phyloP scores from a whole-genome alignment of 2,329 filamentous ascomycete genomes.

The Microsporum canis region DNA sequence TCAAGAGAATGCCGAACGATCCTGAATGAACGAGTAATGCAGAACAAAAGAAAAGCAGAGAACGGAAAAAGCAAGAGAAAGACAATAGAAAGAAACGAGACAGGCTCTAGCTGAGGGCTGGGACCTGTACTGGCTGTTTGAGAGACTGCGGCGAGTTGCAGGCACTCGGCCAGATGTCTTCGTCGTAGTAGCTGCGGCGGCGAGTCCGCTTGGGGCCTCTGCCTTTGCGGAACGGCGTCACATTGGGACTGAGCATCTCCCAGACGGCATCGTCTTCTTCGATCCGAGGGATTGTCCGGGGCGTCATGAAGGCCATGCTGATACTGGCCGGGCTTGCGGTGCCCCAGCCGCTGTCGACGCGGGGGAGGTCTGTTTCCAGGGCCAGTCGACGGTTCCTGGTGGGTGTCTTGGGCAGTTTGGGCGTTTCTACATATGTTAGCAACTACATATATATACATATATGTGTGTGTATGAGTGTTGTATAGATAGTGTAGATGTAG shows the following conservation, averaged over 20 bases:
- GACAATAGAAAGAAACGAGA: neutral
- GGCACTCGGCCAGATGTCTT: slow-evolving; percentile 7
- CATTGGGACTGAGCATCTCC: slow-evolving; percentile 11
- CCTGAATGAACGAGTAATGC: neutral
- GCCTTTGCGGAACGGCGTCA: slow-evolving; percentile 12
- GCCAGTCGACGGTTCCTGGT: neutral
- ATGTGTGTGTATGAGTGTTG: neutral
- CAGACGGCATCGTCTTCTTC: neutral
- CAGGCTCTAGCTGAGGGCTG: neutral
- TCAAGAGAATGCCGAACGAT: neutral
- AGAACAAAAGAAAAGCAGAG: neutral
- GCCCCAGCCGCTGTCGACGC: neutral
- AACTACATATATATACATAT: neutral
- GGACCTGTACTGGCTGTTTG: neutral
- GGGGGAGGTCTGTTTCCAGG: neutral
- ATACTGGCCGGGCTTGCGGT: neutral
- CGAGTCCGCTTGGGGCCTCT: slow-evolving; percentile 8
- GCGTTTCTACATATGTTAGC: neutral
- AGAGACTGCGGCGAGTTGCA: neutral
- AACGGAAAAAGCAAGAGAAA: neutral
- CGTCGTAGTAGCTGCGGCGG: slow-evolving; percentile 12
- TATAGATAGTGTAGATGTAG: neutral
- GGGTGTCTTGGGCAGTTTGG: neutral
- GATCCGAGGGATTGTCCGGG: neutral
- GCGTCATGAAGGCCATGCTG: slow-evolving; percentile 1